These are phyloP conservation scores for Choanephora cucurbitarum DNA, from an alignment of 371 early-diverging fungal species.

Conservation along the genomic window DNA sequence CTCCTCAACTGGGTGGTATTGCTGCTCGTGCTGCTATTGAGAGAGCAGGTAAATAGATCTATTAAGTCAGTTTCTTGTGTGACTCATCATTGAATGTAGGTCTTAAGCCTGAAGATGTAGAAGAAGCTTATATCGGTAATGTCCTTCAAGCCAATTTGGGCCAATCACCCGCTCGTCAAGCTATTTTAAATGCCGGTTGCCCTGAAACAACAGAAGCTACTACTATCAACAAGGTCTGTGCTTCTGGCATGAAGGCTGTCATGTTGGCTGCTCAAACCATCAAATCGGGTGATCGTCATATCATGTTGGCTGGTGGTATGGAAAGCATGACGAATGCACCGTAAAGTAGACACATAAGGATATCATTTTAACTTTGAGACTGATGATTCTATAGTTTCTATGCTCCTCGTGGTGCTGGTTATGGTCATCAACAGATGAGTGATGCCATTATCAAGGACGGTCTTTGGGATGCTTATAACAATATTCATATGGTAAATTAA, in stretches of 20 bases:
- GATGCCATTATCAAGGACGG: constrained; percentile 96
- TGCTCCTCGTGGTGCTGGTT: constrained; percentile 65
- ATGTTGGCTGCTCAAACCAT: constrained; percentile 75
- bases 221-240: constrained; percentile 95
- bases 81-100: constrained; percentile 22
- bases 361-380: too few relatives aligned
- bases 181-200: constrained; percentile 70
- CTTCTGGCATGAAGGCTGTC: constrained; percentile 90
- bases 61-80: too few relatives aligned
- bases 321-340: constrained; percentile 95
- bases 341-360: constrained; percentile 46
- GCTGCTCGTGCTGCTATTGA: constrained; percentile 44
- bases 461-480: constrained; percentile 91
- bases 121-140: constrained; percentile 92
- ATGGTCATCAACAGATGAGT: constrained; percentile 80
- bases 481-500: constrained; percentile 54
- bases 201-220: constrained; percentile 81
- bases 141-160: constrained; percentile 83
- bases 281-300: constrained; percentile 57
- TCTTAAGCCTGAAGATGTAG: constrained; percentile 68
- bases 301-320: constrained; percentile 93
- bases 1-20: constrained; percentile 70
- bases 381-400: too few relatives aligned
- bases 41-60: constrained; percentile 11
- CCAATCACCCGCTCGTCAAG: constrained; percentile 90